Evolutionary conservation across 2,329 filamentous ascomycete genomes (phyloP), one percentile per base, ranked within the genome.

Genomic region (Fusarium pseudograminearum): DNA sequence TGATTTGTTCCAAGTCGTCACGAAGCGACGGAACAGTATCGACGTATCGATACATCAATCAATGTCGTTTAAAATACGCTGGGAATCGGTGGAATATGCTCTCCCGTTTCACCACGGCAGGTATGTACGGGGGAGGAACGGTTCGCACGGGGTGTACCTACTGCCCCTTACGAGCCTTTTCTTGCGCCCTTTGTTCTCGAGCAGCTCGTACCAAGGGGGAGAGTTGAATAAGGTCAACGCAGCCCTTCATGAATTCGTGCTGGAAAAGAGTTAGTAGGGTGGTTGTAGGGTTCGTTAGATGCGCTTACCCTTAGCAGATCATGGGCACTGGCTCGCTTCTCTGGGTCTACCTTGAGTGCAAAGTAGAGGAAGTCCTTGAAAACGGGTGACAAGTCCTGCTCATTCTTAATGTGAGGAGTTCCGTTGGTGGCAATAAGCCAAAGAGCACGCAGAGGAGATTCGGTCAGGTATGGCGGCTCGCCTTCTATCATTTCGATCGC

Each of bases 401-500:
- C 93, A 69, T 98, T 94, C 82, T 98, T 98, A 82, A 99, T 97
- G 55, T 91, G 86, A 3, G 96, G 96, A 18, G 96, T 98, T 48
- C 96, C 96, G 77, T 97, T 97, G 34, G 96, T 98, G 56, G 96
- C 96, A 79, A 99, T 99, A 74, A 99, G 83, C 86, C 96, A 99
- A 38, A 99, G 86, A 3, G 96, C 96, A 65, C 95, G 90, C 26
- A 99, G 86, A 7, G 96, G 96, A 38, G 93, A 97, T 80, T 99
- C 96, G 40, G 94, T 98, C 62, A 99, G 85, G 78, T 98, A 99
- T 26, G 96, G 96, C 15, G 96, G 96, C 80, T 98, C 96, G 78
- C 95, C 96, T 82, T 98, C 96, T 71, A 99, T 97, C 96, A 99
- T 99, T 81, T 99, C 96, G 76, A 99, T 98, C 10, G 96, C 94